These are phyloP conservation scores for Coniochaeta sp. DNA, from an alignment of 2,329 filamentous ascomycete genomes.

Conservation along the genomic window DNA sequence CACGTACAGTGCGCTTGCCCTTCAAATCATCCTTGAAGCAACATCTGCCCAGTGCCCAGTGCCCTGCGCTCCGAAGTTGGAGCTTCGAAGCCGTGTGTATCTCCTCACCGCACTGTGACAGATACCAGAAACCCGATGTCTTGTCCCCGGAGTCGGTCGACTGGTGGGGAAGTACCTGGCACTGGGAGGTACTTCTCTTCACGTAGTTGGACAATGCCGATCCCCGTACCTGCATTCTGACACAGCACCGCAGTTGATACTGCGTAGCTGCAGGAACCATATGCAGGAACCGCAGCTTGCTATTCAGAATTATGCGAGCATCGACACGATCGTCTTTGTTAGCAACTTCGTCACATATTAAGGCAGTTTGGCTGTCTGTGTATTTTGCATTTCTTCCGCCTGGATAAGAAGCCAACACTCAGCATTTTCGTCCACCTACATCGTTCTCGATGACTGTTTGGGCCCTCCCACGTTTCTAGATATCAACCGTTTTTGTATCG, in stretches of 20 bases:
- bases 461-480: neutral
- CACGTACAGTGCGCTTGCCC: no score
- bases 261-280: neutral
- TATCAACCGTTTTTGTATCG: neutral
- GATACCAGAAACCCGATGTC: neutral
- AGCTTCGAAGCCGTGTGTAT: neutral
- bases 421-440: no score
- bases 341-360: neutral
- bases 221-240: neutral
- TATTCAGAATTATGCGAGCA: neutral
- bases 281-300: constrained; percentile 1
- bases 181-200: neutral
- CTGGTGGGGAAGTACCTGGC: neutral
- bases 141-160: neutral
- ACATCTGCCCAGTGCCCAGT: no score
- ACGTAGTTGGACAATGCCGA: neutral
- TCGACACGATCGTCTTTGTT: neutral
- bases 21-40: neutral
- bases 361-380: no score
- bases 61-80: neutral
- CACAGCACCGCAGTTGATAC: neutral
- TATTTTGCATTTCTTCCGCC: no score
- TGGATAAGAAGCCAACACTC: no score
- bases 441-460: neutral
- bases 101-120: neutral